Evolutionary conservation across 179 eudicot species (phyloP).

Genomic region (Vitellaria paradoxa): DNA sequence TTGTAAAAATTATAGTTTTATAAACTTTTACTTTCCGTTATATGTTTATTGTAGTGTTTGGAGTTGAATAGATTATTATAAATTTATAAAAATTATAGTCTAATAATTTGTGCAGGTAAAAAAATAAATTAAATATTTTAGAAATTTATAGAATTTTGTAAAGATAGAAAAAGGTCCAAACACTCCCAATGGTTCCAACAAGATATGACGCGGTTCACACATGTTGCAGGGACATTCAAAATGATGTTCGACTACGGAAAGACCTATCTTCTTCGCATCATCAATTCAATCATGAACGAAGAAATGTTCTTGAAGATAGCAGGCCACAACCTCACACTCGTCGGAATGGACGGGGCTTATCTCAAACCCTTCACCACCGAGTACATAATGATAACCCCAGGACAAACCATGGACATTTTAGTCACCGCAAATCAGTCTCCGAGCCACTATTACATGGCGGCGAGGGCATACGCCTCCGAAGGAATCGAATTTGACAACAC

Average conservation of each 20-base stretch:
- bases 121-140: too few species aligned
- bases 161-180: too few species aligned
- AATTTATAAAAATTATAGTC: too few species aligned
- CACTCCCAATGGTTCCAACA: too few species aligned
- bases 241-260: not conserved
- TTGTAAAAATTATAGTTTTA: too few species aligned
- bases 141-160: too few species aligned
- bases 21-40: too few species aligned
- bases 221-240: constrained; percentile 7
- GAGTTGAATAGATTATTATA: too few species aligned
- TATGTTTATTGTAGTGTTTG: too few species aligned
- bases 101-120: too few species aligned
- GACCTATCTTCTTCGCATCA: constrained; percentile 2
- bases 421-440: constrained; percentile 18
- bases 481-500: constrained; percentile 3
- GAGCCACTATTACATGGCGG: constrained; percentile 23
- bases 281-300: constrained; percentile 22
- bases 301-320: constrained; percentile 22
- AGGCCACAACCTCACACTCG: constrained; percentile 19
- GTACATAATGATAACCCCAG: constrained; percentile 22
- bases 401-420: constrained; percentile 25
- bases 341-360: constrained; percentile 29
- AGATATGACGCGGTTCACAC: not conserved
- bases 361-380: constrained; percentile 17
- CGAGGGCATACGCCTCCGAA: not conserved